Percentiles rank a stretch among this genome's conserved stretches.
Conservation (phyloP, 768 basidiomycete species). For the Auricularia sp. region DNA sequence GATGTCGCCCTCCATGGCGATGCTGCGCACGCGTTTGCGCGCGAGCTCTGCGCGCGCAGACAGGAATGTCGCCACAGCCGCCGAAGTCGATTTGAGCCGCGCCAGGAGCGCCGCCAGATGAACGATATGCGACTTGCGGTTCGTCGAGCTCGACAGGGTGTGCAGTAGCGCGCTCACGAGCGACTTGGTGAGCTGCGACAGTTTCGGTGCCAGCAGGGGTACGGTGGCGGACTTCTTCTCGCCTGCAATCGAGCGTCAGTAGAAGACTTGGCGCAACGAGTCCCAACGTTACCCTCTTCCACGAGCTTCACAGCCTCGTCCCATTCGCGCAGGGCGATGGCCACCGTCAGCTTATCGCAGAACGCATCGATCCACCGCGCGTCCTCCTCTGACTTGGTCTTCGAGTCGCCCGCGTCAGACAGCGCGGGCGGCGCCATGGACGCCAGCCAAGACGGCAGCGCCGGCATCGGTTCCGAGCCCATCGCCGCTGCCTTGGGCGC, state of each 20-base stretch:
- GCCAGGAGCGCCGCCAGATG: slow-evolving; percentile 62
- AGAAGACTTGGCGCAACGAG: not conserved
- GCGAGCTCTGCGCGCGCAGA: slow-evolving; percentile 68
- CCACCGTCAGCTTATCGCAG: slow-evolving; percentile 83
- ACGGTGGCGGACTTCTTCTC: slow-evolving; percentile 49
- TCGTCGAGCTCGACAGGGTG: slow-evolving; percentile 62
- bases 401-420: slow-evolving; percentile 32
- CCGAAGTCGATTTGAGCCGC: slow-evolving; percentile 64
- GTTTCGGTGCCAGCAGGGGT: slow-evolving; percentile 46
- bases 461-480: not conserved
- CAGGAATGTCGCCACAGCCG: slow-evolving; percentile 77
- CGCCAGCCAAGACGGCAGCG: slow-evolving; percentile 51
- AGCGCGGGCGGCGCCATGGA: not conserved
- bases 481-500: not conserved
- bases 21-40: slow-evolving; percentile 68
- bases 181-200: slow-evolving; percentile 55
- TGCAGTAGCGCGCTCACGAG: slow-evolving; percentile 62
- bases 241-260: slow-evolving; percentile 29
- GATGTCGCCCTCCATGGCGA: slow-evolving; percentile 80
- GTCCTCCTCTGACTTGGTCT: slow-evolving; percentile 68
- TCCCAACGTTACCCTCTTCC: slow-evolving; percentile 54
- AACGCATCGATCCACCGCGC: slow-evolving; percentile 84
- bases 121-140: slow-evolving; percentile 68
- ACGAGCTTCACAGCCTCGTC: slow-evolving; percentile 75
- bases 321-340: slow-evolving; percentile 85